Base-by-base conservation (phyloP, 768 basidiomycete genomes). In the Kwoniella sp. region DNA sequence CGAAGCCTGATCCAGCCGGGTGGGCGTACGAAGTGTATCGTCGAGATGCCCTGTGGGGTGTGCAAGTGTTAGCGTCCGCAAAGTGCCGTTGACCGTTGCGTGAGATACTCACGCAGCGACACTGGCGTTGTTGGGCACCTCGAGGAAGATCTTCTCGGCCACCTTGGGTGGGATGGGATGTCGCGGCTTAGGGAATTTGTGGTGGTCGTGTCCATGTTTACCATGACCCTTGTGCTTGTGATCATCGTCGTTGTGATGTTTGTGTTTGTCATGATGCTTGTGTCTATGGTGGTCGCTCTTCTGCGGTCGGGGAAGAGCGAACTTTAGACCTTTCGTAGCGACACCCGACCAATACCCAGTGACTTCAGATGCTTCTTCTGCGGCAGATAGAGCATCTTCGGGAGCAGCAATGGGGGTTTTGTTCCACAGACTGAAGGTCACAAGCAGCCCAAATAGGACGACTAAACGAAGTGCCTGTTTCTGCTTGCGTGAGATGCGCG, bases 1-100 rank as follows among this genome's bases (percentile, higher is more conserved):
- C 79, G 45, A 65, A 73, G n/a, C 79, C 79, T 9, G 76, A 75
- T 17, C 79, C 79, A 37, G 79, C 79, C 28, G 70, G 69, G 64
- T 80, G 79, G 4, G 73, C 69, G 31, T 65, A 65, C 13, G 69
- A 50, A 13, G 79, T 80, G 64, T 79, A 79, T 58, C 76, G 62
- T 22, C 63, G 53, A 4, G 69, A 70, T 20, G 79, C 77, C 22
- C 79, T 79, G 52, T 23, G 23, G 8, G 4, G 56, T 55, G 41
- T 8, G 61, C 8, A 26, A 2, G 23, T 29, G 56, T 61, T 52
- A 67, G 23, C 54, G 29, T 45, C 20, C 1, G 26, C 38, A 8
- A 52, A 55, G 26, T 9, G 37, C 47, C 47, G 31, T 31, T 45
- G 9, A 13, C 5, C 5, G 13, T 13, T 13, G 5, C 7, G 25